Base-by-base conservation (phyloP, 306 rosid genomes). In the Trifolium subterraneum region DNA sequence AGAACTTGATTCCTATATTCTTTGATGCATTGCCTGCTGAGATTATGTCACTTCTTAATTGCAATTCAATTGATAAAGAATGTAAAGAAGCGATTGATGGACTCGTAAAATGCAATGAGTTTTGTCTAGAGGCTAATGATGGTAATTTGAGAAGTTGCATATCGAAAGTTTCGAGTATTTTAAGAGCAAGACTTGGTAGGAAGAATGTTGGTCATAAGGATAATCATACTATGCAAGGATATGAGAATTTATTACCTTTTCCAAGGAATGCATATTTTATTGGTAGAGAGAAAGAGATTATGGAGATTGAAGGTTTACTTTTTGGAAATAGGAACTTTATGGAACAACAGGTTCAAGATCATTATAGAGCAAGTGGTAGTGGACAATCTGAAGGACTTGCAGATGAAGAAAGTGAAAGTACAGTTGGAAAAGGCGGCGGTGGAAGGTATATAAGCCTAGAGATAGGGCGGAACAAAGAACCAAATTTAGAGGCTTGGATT, bases 371-470 rank as follows among this genome's bases (percentile, higher is more conserved):
- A 10, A 84, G 88, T 59, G 87, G 84, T 14, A 86, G 88, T 44
- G 88, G 86, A 39, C 93, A 90, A 70, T 88, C 96, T 16, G 98
- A 90, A 68, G 95, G 95, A 44, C 83, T 83, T n/a, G 98, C 95
- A 15, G 93, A 93, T 64, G 93, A 90, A 73, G 96, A 90, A 81
- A 84, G 88, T 15, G 98, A 86, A 56, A 23, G 72, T 11, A 86
- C 82, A 47, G 56, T 76, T 0, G 70, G 79, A 1, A 78, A 73
- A 78, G 86, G 85, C 12, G 39, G 64, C 54, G 89, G 89, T 48
- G 90, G 90, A 52, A 87, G 92, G 79, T 90, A 81, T 72, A 87
- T 90, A 38, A 87, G 87, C 79, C 58, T 90, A 64, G 96, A 93
- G 74, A 64, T 90, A 47, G 89, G 89, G 27, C 87, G 88, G 73